Evolutionary conservation across 805 yeast genomes (phyloP), one percentile per base, ranked within the genome.

Genomic region (Komagataella mondaviorum): DNA sequence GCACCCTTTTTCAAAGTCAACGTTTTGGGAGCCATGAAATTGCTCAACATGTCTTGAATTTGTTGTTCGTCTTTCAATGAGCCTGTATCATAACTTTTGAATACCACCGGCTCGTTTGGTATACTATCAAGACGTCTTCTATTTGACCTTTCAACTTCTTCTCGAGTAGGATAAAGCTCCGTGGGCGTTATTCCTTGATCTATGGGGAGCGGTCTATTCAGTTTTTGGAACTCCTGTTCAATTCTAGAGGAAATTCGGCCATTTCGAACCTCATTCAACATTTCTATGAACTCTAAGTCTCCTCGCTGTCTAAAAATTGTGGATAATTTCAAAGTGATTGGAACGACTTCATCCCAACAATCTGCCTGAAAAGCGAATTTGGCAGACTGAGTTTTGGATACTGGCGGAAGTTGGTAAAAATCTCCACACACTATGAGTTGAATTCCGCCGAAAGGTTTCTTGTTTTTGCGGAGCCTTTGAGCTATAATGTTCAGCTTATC

Each of bases 381-480:
- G 0, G 72, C 62, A 18, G 62, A 66, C 46, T 68, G 71, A 47
- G 54, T 51, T 20, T 71, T 71, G 8, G 74, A 70, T 6, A 93
- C 95, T 0, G 99, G 99, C 1, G 99, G 99, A 47, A 93, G 71
- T 67, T 93, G 99, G 65, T 85, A 90, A 63, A 91, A 90, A 67
- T 93, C 99, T n/a, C 99, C 99, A 3, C 95, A 85, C 43, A 90
- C 66, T 10, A 93, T 78, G 14, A 93, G 57, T 60, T 93, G 99
- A 47, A 93, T 83, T 0, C 99, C 99, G 4, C 99, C 99, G 72
- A 93, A 93, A 0, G 97, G 96, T 49, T 56, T 57, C 12, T 69
- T 63, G 22, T 56, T 65, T 20, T 66, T 70, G 44, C 83, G 73
- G 2, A 84, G 50, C 1, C 59, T 60, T 56, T 83, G 73, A 0